A percentile compares a stretch with the other conserved stretches of the same genome.
Conservation (phyloP, 2,329 filamentous ascomycete species). For the Monilinia laxa region DNA sequence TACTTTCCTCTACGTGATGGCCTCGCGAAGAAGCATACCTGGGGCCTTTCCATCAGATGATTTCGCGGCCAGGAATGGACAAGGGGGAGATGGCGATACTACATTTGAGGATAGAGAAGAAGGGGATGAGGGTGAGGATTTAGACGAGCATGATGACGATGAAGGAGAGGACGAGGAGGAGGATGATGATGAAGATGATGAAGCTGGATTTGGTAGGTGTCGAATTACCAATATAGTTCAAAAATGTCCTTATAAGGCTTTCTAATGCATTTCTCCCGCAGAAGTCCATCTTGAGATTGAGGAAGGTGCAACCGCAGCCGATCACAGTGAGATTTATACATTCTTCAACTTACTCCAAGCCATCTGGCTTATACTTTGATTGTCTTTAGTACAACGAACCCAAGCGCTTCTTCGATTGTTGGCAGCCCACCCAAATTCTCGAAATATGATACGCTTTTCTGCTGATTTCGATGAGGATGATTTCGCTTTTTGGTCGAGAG, state of each 20-base stretch:
- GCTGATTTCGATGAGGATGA: slow-evolving; percentile 30
- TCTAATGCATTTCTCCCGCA: slow-evolving; percentile 2
- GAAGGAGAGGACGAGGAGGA: neutral
- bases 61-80: neutral
- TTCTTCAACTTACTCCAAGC: slow-evolving; percentile 30
- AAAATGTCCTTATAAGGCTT: neutral
- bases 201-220: slow-evolving; percentile 12
- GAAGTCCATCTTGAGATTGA: slow-evolving; percentile 16
- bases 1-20: neutral
- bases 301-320: slow-evolving; percentile 35
- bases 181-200: neutral
- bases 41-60: neutral
- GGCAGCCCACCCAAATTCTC: slow-evolving; percentile 25
- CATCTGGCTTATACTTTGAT: slow-evolving; percentile 36
- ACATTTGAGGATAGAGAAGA: neutral
- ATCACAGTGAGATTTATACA: slow-evolving; percentile 41
- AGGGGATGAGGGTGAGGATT: neutral
- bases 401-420: slow-evolving; percentile 33
- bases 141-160: neutral
- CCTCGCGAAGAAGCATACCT: neutral
- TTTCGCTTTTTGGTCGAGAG: slow-evolving; percentile 46
- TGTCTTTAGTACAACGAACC: slow-evolving; percentile 32
- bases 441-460: slow-evolving; percentile 22
- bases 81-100: neutral
- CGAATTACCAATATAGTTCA: neutral